Percentiles rank a stretch among this genome's conserved stretches.
These are phyloP conservation scores for Lotmaria passim DNA, from an alignment of 208 protist species.

Conservation along the genomic window DNA sequence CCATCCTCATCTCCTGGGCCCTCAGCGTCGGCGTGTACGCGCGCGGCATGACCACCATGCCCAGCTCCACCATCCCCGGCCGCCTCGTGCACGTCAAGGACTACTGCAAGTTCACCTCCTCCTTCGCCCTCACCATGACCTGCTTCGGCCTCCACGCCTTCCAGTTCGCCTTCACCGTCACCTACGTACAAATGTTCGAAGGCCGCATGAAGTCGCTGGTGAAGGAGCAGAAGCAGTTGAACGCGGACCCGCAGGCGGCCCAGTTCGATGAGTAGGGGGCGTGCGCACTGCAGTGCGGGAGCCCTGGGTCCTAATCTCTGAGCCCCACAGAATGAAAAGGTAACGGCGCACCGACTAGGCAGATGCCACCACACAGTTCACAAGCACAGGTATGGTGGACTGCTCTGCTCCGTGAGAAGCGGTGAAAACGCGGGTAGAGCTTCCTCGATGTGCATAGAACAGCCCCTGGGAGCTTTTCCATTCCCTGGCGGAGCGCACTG, in stretches of 20 bases:
- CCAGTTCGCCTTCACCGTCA: conserved; percentile 34
- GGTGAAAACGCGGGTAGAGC: too few species aligned
- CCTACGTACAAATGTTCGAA: conserved; percentile 29
- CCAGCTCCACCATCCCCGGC: conserved; percentile 22
- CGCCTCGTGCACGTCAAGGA: conserved; percentile 27
- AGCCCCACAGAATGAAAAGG: too few species aligned
- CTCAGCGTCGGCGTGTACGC: conserved; percentile 31
- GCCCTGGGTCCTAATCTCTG: too few species aligned
- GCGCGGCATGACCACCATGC: conserved; percentile 18
- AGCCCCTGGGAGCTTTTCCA: too few species aligned
- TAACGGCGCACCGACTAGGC: too few species aligned
- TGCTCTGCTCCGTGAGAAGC: too few species aligned
- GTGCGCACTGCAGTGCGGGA: too few species aligned
- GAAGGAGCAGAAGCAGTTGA: conserved; percentile 34
- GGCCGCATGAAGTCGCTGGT: conserved; percentile 29
- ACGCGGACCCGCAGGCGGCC: neutral
- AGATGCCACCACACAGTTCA: too few species aligned
- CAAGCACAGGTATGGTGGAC: too few species aligned
- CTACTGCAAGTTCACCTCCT: conserved; percentile 32
- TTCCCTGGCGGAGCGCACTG: too few species aligned
- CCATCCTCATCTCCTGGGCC: conserved; percentile 38
- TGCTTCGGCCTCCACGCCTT: conserved; percentile 27
- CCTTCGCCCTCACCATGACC: conserved; percentile 29
- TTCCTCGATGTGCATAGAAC: too few species aligned
- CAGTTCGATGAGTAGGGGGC: conserved; percentile 21